Percentiles rank a stretch among this genome's conserved stretches.
These are phyloP conservation scores for Alternaria atra DNA, from an alignment of 2,329 filamentous ascomycete genomes.

Conservation along the genomic window DNA sequence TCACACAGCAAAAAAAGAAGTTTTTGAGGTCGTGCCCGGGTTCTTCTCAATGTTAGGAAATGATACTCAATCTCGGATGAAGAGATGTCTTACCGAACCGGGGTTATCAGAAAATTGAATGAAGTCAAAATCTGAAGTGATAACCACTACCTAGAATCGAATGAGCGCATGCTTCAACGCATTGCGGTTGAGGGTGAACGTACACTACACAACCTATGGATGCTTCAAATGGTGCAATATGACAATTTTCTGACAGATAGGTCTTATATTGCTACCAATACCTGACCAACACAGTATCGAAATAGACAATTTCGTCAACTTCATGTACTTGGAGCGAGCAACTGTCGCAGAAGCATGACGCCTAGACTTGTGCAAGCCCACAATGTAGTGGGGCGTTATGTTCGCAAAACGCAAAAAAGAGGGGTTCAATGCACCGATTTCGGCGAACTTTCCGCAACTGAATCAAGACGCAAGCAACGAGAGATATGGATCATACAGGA, in stretches of 20 bases:
- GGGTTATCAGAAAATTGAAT: conserved; percentile 33
- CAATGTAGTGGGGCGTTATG: conserved; percentile 10
- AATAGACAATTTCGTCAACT: background rate
- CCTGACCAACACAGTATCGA: too few species aligned
- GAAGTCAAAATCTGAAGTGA: conserved; percentile 38
- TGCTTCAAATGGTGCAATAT: conserved; percentile 17
- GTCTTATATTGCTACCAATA: background rate
- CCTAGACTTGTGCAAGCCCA: conserved; percentile 9
- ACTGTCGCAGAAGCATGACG: conserved; percentile 11
- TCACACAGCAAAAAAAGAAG: background rate
- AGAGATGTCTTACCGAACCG: conserved; percentile 26
- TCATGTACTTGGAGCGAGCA: background rate
- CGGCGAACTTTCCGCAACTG: background rate
- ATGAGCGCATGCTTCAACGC: conserved; percentile 14
- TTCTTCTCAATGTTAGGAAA: conserved; percentile 20
- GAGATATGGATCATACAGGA: background rate
- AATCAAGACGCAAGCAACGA: background rate
- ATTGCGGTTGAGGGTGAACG: background rate
- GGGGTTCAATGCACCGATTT: conserved; percentile 1
- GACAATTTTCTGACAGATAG: background rate
- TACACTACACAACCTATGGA: conserved; percentile 30
- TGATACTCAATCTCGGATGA: background rate
- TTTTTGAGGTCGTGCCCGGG: conserved; percentile 23
- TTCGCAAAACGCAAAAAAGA: conserved; percentile 6
- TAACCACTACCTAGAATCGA: conserved; percentile 35